Base-by-base conservation (phyloP, 768 basidiomycete genomes). In the Termitomyces sp. region DNA sequence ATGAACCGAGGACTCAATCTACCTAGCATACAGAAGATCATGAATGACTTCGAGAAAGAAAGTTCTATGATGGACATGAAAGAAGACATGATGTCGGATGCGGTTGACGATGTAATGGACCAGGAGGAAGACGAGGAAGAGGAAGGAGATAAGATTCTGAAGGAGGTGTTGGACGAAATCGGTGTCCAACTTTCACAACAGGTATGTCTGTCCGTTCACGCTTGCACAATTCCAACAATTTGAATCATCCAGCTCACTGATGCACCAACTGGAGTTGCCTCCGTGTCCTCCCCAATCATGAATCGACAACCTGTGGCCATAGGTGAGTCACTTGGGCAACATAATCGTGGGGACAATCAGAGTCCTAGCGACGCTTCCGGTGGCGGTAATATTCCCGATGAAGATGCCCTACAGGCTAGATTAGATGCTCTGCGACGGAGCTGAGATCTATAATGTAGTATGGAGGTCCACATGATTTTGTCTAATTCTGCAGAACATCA, bases 21-120 rank as follows among this genome's bases (percentile, higher is more conserved):
- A 16, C 97, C 97, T 16, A 84, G 85, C 60, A 98, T 99, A 58
- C 92, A 94, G 70, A 84, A 86, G 54, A 98, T 98, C 69, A 95
- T 99, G 92, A 92, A 87, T 65, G 96, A 99, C 47, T 99, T 99
- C 66, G 97, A 99, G 77, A 89, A 86, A 67, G 97, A 99, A 74
- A 96, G 90, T 64, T 86, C 93, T 5, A 93, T 88, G 74, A 99
- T 99, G 97, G 97, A 99, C 73, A 98, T 99, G 97, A 99, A 98
- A 72, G 97, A 98, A 74, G 96, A 97, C 71, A 98, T 98, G 92
- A 99, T 98, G 97, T 92, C 91, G 22, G 97, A 98, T 60, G 90
- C 94, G 15, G 90, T 98, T 16, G 97, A 98, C 72, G 96, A 98
- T 65, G 95, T 66, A n/a, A 68, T 68, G 66, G 92, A 95, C 62